Percentiles rank a stretch among this genome's conserved stretches.
Evolutionary conservation across 129 eudicot genomes (phyloP).

Genomic region (Silybum marianum): DNA sequence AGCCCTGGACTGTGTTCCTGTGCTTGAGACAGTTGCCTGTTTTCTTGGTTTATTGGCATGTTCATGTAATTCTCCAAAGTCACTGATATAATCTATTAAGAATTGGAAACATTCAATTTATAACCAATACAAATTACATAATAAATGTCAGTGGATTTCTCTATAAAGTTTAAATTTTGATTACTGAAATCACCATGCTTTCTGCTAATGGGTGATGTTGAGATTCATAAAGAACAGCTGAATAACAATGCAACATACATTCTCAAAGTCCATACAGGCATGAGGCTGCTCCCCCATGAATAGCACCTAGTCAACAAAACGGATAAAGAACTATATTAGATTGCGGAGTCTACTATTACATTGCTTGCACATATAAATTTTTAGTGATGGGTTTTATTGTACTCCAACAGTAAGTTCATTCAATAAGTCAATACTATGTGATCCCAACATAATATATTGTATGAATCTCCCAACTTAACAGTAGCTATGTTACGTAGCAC

Average conservation of each 20-base stretch:
- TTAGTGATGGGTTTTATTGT: too few relatives aligned
- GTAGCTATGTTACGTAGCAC: background rate
- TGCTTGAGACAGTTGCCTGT: conserved; percentile 34
- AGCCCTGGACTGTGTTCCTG: conserved; percentile 23
- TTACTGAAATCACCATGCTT: conserved; percentile 38
- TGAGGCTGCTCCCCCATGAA: conserved; percentile 82
- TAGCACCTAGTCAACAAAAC: conserved; percentile 42
- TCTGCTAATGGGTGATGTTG: conserved; percentile 13
- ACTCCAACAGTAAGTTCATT: too few relatives aligned
- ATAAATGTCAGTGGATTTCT: conserved; percentile 17
- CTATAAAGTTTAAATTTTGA: conserved; percentile 17
- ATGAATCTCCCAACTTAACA: background rate
- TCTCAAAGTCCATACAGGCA: conserved; percentile 71
- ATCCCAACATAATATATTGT: background rate
- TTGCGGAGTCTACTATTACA: background rate
- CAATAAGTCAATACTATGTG: background rate
- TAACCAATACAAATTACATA: conserved; percentile 11
- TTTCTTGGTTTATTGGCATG: conserved; percentile 36
- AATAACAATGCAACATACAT: conserved; percentile 44
- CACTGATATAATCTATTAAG: conserved; percentile 69
- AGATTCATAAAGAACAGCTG: background rate
- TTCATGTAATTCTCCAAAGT: conserved; percentile 71
- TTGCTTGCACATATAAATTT: background rate
- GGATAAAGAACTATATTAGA: conserved; percentile 13
- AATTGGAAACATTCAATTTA: conserved; percentile 16